A percentile compares a stretch with the other conserved stretches of the same genome.
Evolutionary conservation across 2,329 filamentous ascomycete genomes (phyloP).

Genomic region (Neoascochyta sp.): DNA sequence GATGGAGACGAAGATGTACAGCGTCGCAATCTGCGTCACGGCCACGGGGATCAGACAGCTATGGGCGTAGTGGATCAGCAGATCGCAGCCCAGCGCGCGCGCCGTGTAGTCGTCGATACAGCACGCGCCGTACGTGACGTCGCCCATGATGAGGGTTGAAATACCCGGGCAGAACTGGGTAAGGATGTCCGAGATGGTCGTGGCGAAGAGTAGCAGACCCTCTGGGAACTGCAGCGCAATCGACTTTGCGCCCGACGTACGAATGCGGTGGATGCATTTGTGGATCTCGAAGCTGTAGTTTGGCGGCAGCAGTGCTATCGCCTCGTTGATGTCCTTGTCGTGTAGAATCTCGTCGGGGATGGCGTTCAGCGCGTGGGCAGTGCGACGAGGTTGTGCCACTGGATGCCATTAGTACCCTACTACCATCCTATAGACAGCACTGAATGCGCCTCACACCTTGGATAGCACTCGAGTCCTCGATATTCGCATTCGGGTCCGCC

Average conservation of each 20-base stretch:
- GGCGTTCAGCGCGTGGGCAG: constrained; percentile 81
- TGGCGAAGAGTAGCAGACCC: constrained; percentile 89
- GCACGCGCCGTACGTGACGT: constrained; percentile 97
- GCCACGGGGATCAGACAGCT: constrained; percentile 95
- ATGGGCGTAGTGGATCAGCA: constrained; percentile 95
- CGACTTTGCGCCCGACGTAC: constrained; percentile 70
- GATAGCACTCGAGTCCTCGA: constrained; percentile 63
- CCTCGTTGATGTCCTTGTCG: constrained; percentile 79
- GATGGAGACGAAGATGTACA: constrained; percentile 98
- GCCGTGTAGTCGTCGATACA: constrained; percentile 99
- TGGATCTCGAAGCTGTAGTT: constrained; percentile 99
- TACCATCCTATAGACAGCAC: not conserved
- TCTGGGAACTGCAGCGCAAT: constrained; percentile 97
- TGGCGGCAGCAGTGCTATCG: constrained; percentile 79
- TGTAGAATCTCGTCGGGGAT: constrained; percentile 84
- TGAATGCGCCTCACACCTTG: constrained; percentile 55
- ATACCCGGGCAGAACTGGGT: constrained; percentile 88
- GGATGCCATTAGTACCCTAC: constrained; percentile 7
- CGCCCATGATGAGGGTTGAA: constrained; percentile 96
- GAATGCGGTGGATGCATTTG: constrained; percentile 94
- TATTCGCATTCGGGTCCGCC: constrained; percentile 41
- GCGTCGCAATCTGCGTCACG: constrained; percentile 91
- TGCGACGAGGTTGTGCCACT: constrained; percentile 70
- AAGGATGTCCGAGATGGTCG: constrained; percentile 94
- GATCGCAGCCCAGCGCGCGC: constrained; percentile 84